Percentiles rank a stretch among this genome's conserved stretches.
Conservation (phyloP, 208 protist species). For the Tetramitus jugosus region DNA sequence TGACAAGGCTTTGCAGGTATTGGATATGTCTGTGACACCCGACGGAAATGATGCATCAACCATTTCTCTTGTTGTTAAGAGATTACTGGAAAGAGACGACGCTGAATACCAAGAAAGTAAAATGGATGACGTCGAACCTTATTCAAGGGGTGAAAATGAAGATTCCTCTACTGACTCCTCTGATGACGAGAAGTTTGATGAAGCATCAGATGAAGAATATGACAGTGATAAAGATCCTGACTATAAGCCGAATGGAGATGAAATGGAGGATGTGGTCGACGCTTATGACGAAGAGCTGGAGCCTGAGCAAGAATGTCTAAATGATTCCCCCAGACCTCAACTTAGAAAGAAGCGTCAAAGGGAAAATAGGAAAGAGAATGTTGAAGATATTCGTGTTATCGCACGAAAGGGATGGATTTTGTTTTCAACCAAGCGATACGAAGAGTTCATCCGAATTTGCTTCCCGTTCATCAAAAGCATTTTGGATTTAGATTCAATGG, state of each 20-base stretch:
- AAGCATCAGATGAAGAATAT: not conserved
- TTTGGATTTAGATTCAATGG: not conserved
- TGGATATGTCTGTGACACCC: not conserved
- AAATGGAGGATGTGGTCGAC: not conserved
- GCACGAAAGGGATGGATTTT: conserved; percentile 11
- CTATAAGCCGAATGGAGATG: not conserved
- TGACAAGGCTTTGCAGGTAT: not conserved
- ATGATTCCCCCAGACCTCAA: not conserved
- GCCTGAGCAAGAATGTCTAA: not conserved
- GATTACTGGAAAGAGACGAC: not conserved
- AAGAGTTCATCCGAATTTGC: not conserved
- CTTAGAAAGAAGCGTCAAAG: no score
- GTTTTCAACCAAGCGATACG: not conserved
- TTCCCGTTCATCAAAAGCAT: not conserved
- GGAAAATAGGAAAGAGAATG: conserved; percentile 10
- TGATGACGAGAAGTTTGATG: not conserved
- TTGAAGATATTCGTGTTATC: not conserved
- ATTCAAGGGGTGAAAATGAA: no score
- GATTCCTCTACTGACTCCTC: no score
- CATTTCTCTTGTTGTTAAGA: not conserved
- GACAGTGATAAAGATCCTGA: not conserved
- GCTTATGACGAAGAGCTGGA: not conserved
- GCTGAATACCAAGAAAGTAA: not conserved
- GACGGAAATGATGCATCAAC: not conserved
- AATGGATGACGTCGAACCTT: no score